Conservation (phyloP, 1,139 yeast species). For the Casaregolazyma lundiana region DNA sequence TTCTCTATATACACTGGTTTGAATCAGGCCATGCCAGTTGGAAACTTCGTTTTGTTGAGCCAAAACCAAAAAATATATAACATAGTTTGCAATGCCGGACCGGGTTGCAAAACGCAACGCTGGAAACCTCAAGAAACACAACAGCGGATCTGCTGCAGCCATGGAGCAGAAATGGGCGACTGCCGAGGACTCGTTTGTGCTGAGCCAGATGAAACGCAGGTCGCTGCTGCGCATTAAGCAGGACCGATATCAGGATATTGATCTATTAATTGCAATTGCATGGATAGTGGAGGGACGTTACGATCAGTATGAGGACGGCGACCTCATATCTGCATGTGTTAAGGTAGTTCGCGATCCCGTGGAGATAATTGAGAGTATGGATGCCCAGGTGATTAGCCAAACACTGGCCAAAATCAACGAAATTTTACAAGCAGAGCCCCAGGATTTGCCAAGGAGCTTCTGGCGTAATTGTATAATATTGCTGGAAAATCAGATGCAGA, state of each 20-base stretch:
- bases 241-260: slow-evolving; percentile 28
- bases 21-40: slow-evolving; percentile 1
- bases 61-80: background rate
- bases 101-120: background rate
- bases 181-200: slow-evolving; percentile 32
- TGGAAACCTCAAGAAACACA: background rate
- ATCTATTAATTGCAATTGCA: slow-evolving; percentile 27
- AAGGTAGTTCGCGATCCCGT: slow-evolving; percentile 22
- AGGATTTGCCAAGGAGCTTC: slow-evolving; percentile 17
- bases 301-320: slow-evolving; percentile 13
- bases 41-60: slow-evolving; percentile 1
- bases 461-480: slow-evolving; percentile 21
- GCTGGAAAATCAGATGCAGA: background rate
- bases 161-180: slow-evolving; percentile 29
- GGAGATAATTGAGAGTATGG: slow-evolving; percentile 19
- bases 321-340: slow-evolving; percentile 14
- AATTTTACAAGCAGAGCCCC: slow-evolving; percentile 21
- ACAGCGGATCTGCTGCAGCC: background rate
- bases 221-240: slow-evolving; percentile 32
- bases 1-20: background rate
- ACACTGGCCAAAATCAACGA: slow-evolving; percentile 20
- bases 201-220: slow-evolving; percentile 31
- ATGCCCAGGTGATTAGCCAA: slow-evolving; percentile 14
- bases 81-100: background rate
- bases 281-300: slow-evolving; percentile 22